Conservation (phyloP, 768 basidiomycete species). For the Leccinum rimulosum region DNA sequence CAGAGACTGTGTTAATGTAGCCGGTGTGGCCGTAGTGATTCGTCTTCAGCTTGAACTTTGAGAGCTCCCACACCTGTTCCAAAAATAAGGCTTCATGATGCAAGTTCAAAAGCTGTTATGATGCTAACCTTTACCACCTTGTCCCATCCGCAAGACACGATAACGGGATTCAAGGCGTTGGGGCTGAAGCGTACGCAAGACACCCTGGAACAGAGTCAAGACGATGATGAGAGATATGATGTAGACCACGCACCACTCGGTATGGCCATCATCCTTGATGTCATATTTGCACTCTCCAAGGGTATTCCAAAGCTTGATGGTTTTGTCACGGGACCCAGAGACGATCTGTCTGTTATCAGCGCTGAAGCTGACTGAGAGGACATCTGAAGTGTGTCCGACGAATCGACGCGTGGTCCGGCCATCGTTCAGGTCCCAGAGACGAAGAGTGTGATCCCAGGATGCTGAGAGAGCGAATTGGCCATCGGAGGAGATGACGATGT, state of each 20-base stretch:
- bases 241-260: slow-evolving; percentile 68
- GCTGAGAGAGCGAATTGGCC: slow-evolving; percentile 99
- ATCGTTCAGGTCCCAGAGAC: slow-evolving; percentile 99
- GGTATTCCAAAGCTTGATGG: slow-evolving; percentile 99
- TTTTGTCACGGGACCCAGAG: slow-evolving; percentile 93
- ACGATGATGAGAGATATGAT: neutral
- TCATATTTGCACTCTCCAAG: slow-evolving; percentile 99
- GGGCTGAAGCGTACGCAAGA: slow-evolving; percentile 99
- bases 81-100: slow-evolving; percentile 20
- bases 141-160: slow-evolving; percentile 99
- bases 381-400: slow-evolving; percentile 96
- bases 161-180: slow-evolving; percentile 95
- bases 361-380: slow-evolving; percentile 98
- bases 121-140: slow-evolving; percentile 95
- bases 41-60: slow-evolving; percentile 99
- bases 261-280: slow-evolving; percentile 98
- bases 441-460: slow-evolving; percentile 99
- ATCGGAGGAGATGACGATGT: slow-evolving; percentile 98
- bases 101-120: slow-evolving; percentile 4
- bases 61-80: slow-evolving; percentile 96
- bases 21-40: slow-evolving; percentile 99
- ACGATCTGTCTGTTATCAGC: slow-evolving; percentile 99
- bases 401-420: slow-evolving; percentile 95
- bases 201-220: slow-evolving; percentile 56
- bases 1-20: slow-evolving; percentile 98